phyloP scores from a whole-genome alignment of 768 basidiomycete species.

The Trametes sanguinea region DNA sequence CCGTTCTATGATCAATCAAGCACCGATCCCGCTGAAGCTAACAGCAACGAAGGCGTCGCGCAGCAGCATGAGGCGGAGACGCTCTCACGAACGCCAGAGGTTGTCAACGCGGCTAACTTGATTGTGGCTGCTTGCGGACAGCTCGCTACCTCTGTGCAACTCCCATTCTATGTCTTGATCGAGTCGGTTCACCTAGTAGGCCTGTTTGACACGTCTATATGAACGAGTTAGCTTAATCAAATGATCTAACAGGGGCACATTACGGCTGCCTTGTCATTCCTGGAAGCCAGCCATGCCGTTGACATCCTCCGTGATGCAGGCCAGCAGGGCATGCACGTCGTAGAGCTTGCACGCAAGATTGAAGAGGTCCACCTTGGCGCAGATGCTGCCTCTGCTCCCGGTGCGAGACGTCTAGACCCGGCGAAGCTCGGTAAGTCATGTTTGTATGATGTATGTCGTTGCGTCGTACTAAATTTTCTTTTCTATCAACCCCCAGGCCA shows the following conservation, averaged over 20 bases:
- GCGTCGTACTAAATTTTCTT: conserved; percentile 15
- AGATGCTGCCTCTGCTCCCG: conserved; percentile 8
- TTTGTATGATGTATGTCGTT: conserved; percentile 5
- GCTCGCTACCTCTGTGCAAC: too few relatives aligned
- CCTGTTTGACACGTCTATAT: too few relatives aligned
- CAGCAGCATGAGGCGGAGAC: too few relatives aligned
- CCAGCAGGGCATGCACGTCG: conserved; percentile 48
- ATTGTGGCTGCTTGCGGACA: too few relatives aligned
- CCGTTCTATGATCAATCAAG: too few relatives aligned
- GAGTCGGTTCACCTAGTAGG: too few relatives aligned
- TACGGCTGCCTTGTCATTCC: conserved; percentile 67
- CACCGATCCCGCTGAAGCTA: too few relatives aligned
- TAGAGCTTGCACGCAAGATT: conserved; percentile 31
- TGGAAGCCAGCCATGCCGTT: conserved; percentile 67
- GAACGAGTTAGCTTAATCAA: too few relatives aligned
- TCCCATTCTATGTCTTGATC: too few relatives aligned
- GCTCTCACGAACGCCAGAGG: too few relatives aligned
- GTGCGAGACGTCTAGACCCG: conserved; percentile 25
- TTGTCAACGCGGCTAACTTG: too few relatives aligned
- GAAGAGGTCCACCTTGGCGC: conserved; percentile 3
- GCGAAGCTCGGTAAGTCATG: conserved; percentile 50
- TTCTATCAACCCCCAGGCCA: conserved; percentile 41
- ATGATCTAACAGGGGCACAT: conserved; percentile 70
- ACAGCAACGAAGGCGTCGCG: too few relatives aligned
- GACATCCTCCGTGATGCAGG: conserved; percentile 71